Conservation (phyloP, 225 moss, liverwort and hornwort genomes). For the Polytrichum formosum region DNA sequence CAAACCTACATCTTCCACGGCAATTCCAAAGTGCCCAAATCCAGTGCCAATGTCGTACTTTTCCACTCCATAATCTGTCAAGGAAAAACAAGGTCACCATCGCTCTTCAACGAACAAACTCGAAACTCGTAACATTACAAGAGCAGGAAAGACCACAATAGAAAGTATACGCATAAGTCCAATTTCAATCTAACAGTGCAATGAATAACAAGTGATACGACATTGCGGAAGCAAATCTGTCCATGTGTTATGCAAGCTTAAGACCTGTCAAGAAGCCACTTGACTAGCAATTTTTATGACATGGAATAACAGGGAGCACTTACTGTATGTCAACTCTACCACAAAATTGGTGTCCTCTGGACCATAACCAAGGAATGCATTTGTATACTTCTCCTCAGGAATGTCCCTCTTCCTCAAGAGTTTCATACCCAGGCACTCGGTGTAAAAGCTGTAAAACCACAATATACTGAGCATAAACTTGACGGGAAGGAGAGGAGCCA, state of each 20-base stretch:
- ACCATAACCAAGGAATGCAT: constrained; percentile 83
- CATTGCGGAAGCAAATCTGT: neutral
- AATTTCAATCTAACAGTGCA: neutral
- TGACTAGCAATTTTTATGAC: neutral
- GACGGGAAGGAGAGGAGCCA: no score
- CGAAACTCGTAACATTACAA: no score
- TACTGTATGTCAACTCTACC: constrained; percentile 77
- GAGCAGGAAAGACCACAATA: no score
- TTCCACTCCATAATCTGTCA: constrained; percentile 67
- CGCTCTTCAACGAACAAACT: no score
- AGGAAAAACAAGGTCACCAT: neutral
- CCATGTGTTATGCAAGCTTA: neutral
- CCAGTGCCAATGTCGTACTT: constrained; percentile 78
- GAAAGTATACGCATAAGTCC: no score
- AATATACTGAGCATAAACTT: no score
- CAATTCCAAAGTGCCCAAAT: constrained; percentile 79
- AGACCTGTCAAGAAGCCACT: neutral
- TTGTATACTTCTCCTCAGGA: constrained; percentile 81
- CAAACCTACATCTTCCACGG: constrained; percentile 62
- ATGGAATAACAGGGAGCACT: constrained; percentile 5
- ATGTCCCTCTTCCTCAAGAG: constrained; percentile 77
- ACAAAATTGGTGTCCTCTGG: constrained; percentile 77
- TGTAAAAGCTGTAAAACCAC: constrained; percentile 67
- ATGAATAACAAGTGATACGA: neutral
- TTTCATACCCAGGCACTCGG: constrained; percentile 96